These are phyloP conservation scores for Thalassiosira pacifica DNA, from an alignment of 352 stramenopile species.

Conservation along the genomic window DNA sequence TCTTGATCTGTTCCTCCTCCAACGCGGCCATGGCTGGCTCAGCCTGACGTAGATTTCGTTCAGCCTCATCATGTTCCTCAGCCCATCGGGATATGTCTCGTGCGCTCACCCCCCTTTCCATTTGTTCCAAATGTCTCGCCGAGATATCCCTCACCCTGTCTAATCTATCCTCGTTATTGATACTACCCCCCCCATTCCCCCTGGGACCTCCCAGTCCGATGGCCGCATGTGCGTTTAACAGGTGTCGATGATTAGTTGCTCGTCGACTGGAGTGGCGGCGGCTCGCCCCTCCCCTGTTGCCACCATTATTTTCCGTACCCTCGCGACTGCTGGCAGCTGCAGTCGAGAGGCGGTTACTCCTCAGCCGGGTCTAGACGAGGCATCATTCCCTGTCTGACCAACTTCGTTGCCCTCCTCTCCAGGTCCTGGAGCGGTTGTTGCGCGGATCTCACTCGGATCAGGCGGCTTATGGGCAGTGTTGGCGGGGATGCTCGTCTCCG, in stretches of 20 bases:
- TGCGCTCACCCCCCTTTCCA: not conserved
- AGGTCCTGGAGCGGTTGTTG: not conserved
- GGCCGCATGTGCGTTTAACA: not conserved
- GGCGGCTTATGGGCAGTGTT: not conserved
- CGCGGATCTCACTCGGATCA: not conserved
- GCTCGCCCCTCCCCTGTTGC: not conserved
- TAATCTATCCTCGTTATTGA: not conserved
- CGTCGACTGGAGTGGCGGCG: not conserved
- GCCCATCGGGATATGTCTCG: not conserved
- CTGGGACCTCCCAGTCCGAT: not conserved
- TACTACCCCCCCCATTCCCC: not conserved
- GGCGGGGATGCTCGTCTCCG: not conserved
- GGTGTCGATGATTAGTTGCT: not conserved
- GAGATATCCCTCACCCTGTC: not conserved
- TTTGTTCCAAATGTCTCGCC: not conserved
- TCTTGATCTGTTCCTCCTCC: not conserved
- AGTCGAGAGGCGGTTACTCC: not conserved
- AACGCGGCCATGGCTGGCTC: not conserved
- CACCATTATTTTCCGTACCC: not conserved
- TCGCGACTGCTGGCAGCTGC: not conserved
- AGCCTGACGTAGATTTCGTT: not conserved
- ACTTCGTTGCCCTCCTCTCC: not conserved
- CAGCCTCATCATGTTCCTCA: not conserved
- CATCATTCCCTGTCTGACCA: not conserved
- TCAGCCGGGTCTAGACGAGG: not conserved